These are phyloP conservation scores for Microstegium vimineum DNA, from an alignment of 176 grass and related monocot species.

Conservation along the genomic window DNA sequence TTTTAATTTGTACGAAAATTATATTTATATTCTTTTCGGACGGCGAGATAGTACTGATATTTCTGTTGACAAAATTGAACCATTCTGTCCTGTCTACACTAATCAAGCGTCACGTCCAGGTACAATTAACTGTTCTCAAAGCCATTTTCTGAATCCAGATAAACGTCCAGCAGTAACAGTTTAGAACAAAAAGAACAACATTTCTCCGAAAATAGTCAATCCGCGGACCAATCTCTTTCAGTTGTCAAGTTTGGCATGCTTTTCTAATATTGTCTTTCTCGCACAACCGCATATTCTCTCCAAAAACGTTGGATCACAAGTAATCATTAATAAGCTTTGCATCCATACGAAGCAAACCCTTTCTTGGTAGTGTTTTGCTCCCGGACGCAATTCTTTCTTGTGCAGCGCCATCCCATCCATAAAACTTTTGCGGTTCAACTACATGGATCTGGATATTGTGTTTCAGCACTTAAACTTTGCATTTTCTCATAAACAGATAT, in stretches of 20 bases:
- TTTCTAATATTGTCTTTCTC: not conserved
- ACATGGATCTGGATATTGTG: not conserved
- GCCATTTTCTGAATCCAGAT: not conserved
- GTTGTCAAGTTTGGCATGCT: conserved; percentile 9
- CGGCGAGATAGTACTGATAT: no score
- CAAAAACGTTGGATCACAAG: conserved; percentile 20
- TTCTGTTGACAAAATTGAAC: not conserved
- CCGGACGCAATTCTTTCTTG: not conserved
- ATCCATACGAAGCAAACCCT: conserved; percentile 27
- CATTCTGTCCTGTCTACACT: not conserved
- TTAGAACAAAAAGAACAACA: not conserved
- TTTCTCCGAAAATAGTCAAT: not conserved
- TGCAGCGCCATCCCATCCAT: not conserved
- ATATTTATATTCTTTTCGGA: no score
- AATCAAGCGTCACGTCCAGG: not conserved
- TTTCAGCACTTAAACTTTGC: not conserved
- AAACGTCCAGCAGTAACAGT: not conserved
- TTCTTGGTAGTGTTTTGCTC: not conserved
- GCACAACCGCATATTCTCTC: conserved; percentile 28
- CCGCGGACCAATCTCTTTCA: conserved; percentile 15
- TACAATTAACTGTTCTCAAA: not conserved
- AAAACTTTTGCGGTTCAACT: not conserved
- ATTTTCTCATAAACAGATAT: not conserved
- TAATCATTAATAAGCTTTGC: conserved; percentile 22
- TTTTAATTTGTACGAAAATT: no score